Base-by-base conservation (phyloP, 441 rosid genomes). In the Manihot esculenta region DNA sequence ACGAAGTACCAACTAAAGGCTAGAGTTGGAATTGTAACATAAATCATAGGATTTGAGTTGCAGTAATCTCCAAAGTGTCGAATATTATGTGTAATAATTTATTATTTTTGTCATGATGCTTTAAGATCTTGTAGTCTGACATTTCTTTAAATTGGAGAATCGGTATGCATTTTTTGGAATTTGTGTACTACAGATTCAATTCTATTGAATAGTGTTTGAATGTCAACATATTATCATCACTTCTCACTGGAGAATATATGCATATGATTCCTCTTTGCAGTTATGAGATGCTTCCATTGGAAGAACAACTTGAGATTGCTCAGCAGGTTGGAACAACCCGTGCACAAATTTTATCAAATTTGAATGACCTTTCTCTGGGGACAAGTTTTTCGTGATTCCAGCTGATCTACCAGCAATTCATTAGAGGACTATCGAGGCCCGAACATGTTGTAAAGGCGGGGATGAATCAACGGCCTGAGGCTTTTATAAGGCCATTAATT, bases 261-360 rank as follows among this genome's bases (percentile, higher is more conserved):
- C 20, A 44, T 42, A 13, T 57, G 76, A 64, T 75, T 74, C 57
- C 49, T 23, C 72, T 79, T 68, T 81, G 88, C 87, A 95, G 98
- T 79, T 95, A 86, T 59, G 98, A 93, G 85, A 90, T 89, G 96
- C 90, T 95, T 62, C 89, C 94, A 15, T 70, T 91, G 85, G 99
- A 93, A 77, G 94, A 93, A 78, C 99, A 95, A 71, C 85, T 88
- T 64, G 96, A 89, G 73, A 89, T 96, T 57, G 94, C 97, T 33
- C 81, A 85, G 61, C 99, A 93, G 89, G 81, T 86, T 62, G 90
- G 97, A 67, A 91, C 98, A 33, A 91, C 94, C 14, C 88, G 99
- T 17, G 78, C 89, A 23, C 94, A 89, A 64, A 86, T 95, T 69
- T 82, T 93, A 53, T 73, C 92, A 18, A 93, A 89, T 79, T 79